Conservation (phyloP, 2,329 filamentous ascomycete species). For the Penicillium sp. region DNA sequence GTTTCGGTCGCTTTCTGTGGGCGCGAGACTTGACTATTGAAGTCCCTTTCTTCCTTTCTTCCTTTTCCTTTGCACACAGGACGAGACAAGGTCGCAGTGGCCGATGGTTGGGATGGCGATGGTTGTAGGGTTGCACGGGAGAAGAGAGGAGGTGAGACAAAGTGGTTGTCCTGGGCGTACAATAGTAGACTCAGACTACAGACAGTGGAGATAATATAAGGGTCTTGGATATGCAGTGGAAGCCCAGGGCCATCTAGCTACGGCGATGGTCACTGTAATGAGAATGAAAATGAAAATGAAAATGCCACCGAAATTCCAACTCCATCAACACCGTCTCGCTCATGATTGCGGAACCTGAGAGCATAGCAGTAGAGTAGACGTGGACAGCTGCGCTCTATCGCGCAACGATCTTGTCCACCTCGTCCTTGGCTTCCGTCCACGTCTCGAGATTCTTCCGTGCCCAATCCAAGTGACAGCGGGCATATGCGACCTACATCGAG, state of each 20-base stretch:
- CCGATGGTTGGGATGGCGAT: background rate
- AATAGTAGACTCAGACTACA: too few relatives aligned
- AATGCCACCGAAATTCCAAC: conserved; percentile 3
- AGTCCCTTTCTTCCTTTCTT: background rate
- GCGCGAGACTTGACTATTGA: too few relatives aligned
- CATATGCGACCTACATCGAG: conserved; percentile 75
- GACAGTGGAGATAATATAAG: too few relatives aligned
- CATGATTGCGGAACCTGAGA: too few relatives aligned
- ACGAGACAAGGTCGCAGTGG: conserved; percentile 1
- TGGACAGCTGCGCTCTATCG: conserved; percentile 27
- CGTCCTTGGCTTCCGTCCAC: conserved; percentile 86
- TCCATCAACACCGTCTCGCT: conserved; percentile 2
- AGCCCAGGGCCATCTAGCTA: background rate
- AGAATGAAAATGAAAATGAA: background rate
- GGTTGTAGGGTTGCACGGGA: background rate
- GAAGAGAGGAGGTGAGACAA: background rate
- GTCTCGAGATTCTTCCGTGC: conserved; percentile 87
- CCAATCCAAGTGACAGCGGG: conserved; percentile 92
- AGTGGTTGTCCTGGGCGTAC: too few relatives aligned
- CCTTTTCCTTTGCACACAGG: background rate
- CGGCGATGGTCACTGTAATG: background rate
- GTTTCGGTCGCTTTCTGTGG: background rate
- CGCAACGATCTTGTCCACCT: conserved; percentile 80
- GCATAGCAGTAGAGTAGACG: too few relatives aligned
- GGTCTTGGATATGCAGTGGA: background rate